These are phyloP conservation scores for Backusella luteola DNA, from an alignment of 192 early-diverging fungal species.

Conservation along the genomic window DNA sequence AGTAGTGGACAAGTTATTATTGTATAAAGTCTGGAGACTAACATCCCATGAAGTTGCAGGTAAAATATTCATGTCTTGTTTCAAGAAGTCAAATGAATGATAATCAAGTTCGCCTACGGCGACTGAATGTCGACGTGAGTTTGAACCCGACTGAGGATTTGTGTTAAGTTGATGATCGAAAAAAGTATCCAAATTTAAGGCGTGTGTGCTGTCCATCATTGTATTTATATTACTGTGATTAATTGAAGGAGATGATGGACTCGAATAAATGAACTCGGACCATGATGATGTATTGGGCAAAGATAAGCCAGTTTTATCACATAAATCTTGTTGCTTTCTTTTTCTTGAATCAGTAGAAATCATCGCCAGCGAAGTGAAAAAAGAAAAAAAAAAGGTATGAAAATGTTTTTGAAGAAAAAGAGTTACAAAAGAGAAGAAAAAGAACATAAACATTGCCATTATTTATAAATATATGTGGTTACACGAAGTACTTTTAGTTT, in stretches of 20 bases:
- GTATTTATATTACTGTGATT: background rate
- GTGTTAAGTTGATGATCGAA: background rate
- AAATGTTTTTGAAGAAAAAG: background rate
- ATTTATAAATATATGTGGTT: background rate
- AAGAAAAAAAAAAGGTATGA: background rate
- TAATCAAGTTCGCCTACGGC: slow-evolving; percentile 30
- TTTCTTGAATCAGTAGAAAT: slow-evolving; percentile 8
- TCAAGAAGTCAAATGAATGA: slow-evolving; percentile 17
- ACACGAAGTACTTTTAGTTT: slow-evolving; percentile 4
- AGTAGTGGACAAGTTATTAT: background rate
- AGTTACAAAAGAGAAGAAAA: slow-evolving; percentile 1
- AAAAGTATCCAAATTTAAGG: background rate
- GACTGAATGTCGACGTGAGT: slow-evolving; percentile 28
- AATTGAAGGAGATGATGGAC: slow-evolving; percentile 13
- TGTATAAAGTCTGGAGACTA: background rate
- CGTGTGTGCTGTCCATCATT: background rate
- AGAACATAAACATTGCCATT: background rate
- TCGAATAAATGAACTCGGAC: slow-evolving; percentile 24
- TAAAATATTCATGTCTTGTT: slow-evolving; percentile 7
- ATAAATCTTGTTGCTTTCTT: slow-evolving; percentile 15
- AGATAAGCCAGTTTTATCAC: background rate
- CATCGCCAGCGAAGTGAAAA: slow-evolving; percentile 5
- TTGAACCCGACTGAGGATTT: slow-evolving; percentile 4
- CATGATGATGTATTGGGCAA: background rate
- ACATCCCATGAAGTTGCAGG: background rate